A percentile compares a stretch with the other conserved stretches of the same genome.
These are phyloP conservation scores for Ogataea ganodermae DNA, from an alignment of 805 yeast species.

Conservation along the genomic window DNA sequence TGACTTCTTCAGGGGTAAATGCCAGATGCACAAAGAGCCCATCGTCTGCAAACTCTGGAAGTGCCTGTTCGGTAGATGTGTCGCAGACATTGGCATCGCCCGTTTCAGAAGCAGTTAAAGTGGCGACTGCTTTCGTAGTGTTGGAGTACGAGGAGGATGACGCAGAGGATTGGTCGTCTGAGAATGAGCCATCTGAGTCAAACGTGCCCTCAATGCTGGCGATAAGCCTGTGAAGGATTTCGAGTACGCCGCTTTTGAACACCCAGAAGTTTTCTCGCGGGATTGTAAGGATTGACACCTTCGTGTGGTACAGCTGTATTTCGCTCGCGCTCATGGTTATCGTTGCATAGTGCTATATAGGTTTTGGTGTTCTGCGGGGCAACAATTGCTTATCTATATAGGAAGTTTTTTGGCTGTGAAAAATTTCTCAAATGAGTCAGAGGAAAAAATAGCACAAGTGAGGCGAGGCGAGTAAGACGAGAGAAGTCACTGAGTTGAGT, in stretches of 20 bases:
- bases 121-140: constrained; percentile 12
- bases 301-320: constrained; percentile 48
- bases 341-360: not conserved
- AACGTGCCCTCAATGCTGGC: constrained; percentile 27
- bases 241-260: constrained; percentile 53
- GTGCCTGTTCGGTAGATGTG: not conserved
- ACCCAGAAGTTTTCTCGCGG: constrained; percentile 55
- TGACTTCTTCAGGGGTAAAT: constrained; percentile 62
- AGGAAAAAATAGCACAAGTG: too few relatives aligned
- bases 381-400: constrained; percentile 1
- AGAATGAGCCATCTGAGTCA: constrained; percentile 17
- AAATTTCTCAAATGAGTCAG: not conserved
- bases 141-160: constrained; percentile 4
- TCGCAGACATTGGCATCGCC: constrained; percentile 1
- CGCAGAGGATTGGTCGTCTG: constrained; percentile 9
- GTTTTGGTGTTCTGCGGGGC: not conserved
- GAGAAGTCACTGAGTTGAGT: too few relatives aligned
- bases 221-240: constrained; percentile 44
- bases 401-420: not conserved
- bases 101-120: constrained; percentile 17
- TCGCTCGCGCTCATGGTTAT: constrained; percentile 21
- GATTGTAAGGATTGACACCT: constrained; percentile 52
- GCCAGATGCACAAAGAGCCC: constrained; percentile 59
- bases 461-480: too few relatives aligned
- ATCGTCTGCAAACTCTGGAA: constrained; percentile 32